These are phyloP conservation scores for Globisporangium cederbergense DNA, from an alignment of 352 stramenopile species.

Conservation along the genomic window DNA sequence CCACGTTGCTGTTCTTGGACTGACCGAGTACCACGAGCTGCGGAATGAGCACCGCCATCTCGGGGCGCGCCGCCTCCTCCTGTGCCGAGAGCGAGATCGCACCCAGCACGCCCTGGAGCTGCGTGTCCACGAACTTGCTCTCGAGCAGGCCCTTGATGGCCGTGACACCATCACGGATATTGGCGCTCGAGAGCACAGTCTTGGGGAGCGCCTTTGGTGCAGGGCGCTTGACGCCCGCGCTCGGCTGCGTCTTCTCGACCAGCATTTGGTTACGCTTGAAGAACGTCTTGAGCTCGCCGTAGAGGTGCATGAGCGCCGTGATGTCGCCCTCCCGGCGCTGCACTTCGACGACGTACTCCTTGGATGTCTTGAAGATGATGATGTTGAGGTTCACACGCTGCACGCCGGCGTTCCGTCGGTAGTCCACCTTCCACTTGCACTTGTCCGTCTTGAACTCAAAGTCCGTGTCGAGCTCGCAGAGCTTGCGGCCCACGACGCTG, in stretches of 20 bases:
- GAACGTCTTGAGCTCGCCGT: constrained; percentile 68
- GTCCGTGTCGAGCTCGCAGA: constrained; percentile 82
- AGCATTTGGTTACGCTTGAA: constrained; percentile 78
- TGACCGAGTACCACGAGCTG: constrained; percentile 64
- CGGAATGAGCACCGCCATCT: constrained; percentile 65
- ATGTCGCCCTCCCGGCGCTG: constrained; percentile 79
- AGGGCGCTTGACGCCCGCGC: constrained; percentile 58
- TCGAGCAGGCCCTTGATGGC: constrained; percentile 68
- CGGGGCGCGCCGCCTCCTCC: constrained; percentile 47
- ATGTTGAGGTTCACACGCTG: constrained; percentile 80
- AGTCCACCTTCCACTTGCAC: constrained; percentile 88
- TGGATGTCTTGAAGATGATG: constrained; percentile 66
- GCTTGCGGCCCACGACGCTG: constrained; percentile 70
- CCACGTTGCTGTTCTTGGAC: constrained; percentile 54
- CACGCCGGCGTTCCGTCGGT: constrained; percentile 42
- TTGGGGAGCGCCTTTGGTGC: constrained; percentile 62
- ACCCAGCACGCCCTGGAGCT: constrained; percentile 80
- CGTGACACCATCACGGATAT: constrained; percentile 51
- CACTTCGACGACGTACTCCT: constrained; percentile 76
- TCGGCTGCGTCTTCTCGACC: constrained; percentile 43
- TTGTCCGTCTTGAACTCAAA: constrained; percentile 84
- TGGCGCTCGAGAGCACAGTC: constrained; percentile 36
- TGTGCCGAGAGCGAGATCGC: constrained; percentile 72
- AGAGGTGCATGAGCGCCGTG: constrained; percentile 75
- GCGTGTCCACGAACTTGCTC: constrained; percentile 72